These are phyloP conservation scores for Cladorrhinum samala DNA, from an alignment of 495 filamentous ascomycete species.

Conservation along the genomic window DNA sequence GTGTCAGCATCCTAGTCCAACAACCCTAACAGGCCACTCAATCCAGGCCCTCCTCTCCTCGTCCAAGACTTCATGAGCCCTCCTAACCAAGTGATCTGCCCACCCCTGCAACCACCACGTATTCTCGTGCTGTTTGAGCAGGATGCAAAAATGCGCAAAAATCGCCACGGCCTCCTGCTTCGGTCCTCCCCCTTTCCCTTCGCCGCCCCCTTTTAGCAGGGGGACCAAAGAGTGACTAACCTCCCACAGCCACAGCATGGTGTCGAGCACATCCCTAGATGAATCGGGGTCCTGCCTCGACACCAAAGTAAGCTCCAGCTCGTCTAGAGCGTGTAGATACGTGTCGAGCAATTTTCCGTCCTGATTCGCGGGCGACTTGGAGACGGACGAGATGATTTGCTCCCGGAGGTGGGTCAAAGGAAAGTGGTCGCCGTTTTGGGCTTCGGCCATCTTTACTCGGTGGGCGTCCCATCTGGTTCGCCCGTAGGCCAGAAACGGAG, in stretches of 20 bases:
- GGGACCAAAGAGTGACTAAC: slow-evolving; percentile 31
- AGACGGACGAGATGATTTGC: slow-evolving; percentile 2
- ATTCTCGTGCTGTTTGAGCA: slow-evolving; percentile 25
- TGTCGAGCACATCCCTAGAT: slow-evolving; percentile 27
- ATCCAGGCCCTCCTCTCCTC: slow-evolving; percentile 29
- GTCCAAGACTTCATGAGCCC: slow-evolving; percentile 28
- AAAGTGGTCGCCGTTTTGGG: not conserved
- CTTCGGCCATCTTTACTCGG: slow-evolving; percentile 5
- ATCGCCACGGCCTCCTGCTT: slow-evolving; percentile 31
- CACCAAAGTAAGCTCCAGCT: slow-evolving; percentile 24
- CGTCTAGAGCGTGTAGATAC: slow-evolving; percentile 25
- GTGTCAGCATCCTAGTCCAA: slow-evolving; percentile 25
- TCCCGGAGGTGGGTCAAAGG: slow-evolving; percentile 10
- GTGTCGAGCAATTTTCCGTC: slow-evolving; percentile 12
- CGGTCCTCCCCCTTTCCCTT: not conserved
- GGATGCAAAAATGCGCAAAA: slow-evolving; percentile 29
- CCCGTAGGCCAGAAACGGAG: slow-evolving; percentile 26
- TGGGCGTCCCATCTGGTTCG: slow-evolving; percentile 16
- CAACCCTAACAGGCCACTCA: slow-evolving; percentile 24
- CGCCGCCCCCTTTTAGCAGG: slow-evolving; percentile 17
- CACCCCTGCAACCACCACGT: slow-evolving; percentile 35
- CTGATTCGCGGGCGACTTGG: not conserved
- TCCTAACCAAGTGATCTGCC: slow-evolving; percentile 24
- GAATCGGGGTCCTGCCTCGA: slow-evolving; percentile 6
- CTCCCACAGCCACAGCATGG: slow-evolving; percentile 34